Base-by-base conservation (phyloP, 306 rosid genomes). In the Castanopsis chinensis region DNA sequence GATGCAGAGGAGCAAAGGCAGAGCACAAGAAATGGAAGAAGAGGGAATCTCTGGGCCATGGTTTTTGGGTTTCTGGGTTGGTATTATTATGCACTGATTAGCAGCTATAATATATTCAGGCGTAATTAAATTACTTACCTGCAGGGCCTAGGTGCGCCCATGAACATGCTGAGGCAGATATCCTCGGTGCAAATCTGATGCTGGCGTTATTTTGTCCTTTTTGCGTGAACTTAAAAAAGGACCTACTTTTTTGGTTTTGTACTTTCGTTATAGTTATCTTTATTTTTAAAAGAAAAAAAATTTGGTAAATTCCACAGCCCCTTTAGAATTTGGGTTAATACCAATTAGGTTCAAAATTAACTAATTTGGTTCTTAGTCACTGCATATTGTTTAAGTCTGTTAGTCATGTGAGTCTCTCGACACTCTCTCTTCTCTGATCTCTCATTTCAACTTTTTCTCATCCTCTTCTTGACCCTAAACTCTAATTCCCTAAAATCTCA, bases 1-100 rank as follows among this genome's bases (percentile, higher is more conserved):
- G 45, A 41, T 41, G 90, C 15, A 59, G 85, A 75, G 53, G 78
- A 81, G 55, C 75, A 82, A 72, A 85, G 14, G 63, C 84, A 77
- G 71, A 86, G 45, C 68, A 87, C 27, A 3, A 80, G 77, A 28
- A 83, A 32, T 0, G 78, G 79, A 18, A 76, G 73, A 73, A 19
- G 81, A 28, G 37, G 27, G 81, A 84, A 51, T 23, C 58, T 58
- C 57, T 4, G 80, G 64, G 71, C 70, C 93, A 87, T 83, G 25
- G 76, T 74, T 30, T 71, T 11, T 61, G 60, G 72, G 67, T 49
- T 74, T 76, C 56, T 7, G 70, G 18, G 73, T 5, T 10, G 1
- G 52, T 6, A 30, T 7, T 33, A 23, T 19, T 72, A 72, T 27
- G 21, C 61, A 17, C 79, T 8, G 64, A 60, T 45, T 4, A 53